Evolutionary conservation across 805 yeast genomes (phyloP), one percentile per base, ranked within the genome.

Genomic region (Yamadazyma olivae): DNA sequence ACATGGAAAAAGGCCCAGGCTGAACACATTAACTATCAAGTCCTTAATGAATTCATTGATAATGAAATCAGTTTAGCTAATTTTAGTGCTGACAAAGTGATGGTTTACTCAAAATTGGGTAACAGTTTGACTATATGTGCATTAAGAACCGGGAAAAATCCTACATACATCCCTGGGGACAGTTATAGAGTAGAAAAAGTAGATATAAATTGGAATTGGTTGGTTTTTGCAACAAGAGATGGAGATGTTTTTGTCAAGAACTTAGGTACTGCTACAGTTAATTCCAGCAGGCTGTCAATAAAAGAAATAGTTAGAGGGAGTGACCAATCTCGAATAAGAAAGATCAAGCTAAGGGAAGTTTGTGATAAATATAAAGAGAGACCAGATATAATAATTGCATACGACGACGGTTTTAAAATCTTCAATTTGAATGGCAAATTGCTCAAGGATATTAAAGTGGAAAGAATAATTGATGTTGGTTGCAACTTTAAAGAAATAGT

Each of bases 1-100:
- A 62, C 50, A 33, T 67, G 79, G 77, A 52, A 56, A 31, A 67
- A 64, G 41, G 51, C 46, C 13, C 55, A 59, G 1, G 38, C 43
- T 5, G 58, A 58, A 22, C 48, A 48, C 63, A 61, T 37, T 47
- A 53, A 36, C 40, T 66, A 20, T 40, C 64, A 32, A 57, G 56
- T 39, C 49, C 49, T 43, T 56, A 61, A 51, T 51, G 48, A 37
- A 44, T 16, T 36, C 4, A 43, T 43, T 9, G 41, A 41, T 27
- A 44, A 41, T 19, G 38, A 33, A 36, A 31, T 47, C 51, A 19
- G 59, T 53, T 8, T 53, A 33, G 44, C 49, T 2, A 59, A 57
- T 39, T 66, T 65, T 36, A 37, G 29, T 15, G 48, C 39, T 30
- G 58, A 56, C 30, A 50, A 45, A 32, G 41, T 67, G 7, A 43